Evolutionary conservation across 257 asterid species (phyloP).

Genomic region (Buddleja alternifolia): DNA sequence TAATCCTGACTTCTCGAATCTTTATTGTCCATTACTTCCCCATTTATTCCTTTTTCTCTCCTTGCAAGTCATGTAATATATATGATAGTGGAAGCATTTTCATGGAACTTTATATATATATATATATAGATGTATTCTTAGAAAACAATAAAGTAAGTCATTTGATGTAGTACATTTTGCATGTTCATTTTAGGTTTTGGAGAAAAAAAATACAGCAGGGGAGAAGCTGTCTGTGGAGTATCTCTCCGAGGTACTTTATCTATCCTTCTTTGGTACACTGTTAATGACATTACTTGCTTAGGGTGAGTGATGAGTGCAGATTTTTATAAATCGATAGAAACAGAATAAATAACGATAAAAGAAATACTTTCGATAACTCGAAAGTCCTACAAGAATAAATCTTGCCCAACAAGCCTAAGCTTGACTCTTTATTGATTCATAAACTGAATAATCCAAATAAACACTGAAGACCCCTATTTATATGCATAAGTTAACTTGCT

Average conservation of each 20-base stretch:
- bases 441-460: no score
- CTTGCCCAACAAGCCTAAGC: no score
- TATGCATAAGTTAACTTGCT: no score
- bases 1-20: not conserved
- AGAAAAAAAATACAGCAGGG: constrained; percentile 51
- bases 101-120: not conserved
- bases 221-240: constrained; percentile 55
- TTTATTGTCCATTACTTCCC: constrained; percentile 5
- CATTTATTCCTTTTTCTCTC: not conserved
- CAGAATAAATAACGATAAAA: no score
- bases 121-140: not conserved
- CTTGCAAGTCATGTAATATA: not conserved
- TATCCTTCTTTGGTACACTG: constrained; percentile 12
- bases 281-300: constrained; percentile 16
- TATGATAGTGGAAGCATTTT: constrained; percentile 5
- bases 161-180: constrained; percentile 23
- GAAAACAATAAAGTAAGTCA: not conserved
- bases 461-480: no score
- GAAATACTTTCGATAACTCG: no score
- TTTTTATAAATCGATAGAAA: no score
- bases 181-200: constrained; percentile 62
- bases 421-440: no score
- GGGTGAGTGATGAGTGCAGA: no score
- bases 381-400: no score
- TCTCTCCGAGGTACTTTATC: constrained; percentile 64